These are phyloP conservation scores for Vitis vinifera DNA, from an alignment of 164 flowering plant species.

Conservation along the genomic window DNA sequence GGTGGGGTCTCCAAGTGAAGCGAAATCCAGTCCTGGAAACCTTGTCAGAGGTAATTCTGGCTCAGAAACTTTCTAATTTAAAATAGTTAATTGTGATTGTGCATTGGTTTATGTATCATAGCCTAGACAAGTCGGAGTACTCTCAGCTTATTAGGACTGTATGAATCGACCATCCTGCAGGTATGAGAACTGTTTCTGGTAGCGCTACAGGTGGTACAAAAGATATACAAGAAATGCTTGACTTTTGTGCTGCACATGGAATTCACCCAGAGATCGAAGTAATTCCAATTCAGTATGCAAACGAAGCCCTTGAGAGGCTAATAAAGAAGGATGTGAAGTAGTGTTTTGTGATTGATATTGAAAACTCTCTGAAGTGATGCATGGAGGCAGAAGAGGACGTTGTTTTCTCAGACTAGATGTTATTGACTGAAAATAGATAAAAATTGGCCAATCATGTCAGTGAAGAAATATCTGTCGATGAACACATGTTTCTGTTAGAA, in stretches of 20 bases:
- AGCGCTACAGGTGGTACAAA: conserved; percentile 78
- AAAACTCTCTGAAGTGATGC: conserved; percentile 60
- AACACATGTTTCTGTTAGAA: too few relatives aligned
- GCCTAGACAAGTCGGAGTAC: too few relatives aligned
- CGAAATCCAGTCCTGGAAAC: conserved; percentile 67
- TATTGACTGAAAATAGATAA: too few relatives aligned
- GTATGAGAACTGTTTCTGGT: conserved; percentile 61
- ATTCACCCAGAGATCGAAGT: conserved; percentile 74
- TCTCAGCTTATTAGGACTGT: neutral
- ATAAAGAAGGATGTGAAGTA: conserved; percentile 78
- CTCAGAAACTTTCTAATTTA: neutral
- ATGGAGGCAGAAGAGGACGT: neutral
- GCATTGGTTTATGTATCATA: too few relatives aligned
- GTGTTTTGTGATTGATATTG: conserved; percentile 82
- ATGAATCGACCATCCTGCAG: conserved; percentile 34
- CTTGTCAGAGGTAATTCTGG: conserved; percentile 48
- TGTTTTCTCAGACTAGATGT: neutral
- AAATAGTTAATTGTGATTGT: too few relatives aligned
- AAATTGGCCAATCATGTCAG: too few relatives aligned
- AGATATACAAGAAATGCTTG: conserved; percentile 78
- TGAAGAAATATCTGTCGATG: too few relatives aligned
- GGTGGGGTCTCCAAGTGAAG: conserved; percentile 80
- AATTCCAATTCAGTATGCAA: conserved; percentile 69
- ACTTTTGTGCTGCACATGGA: conserved; percentile 73
- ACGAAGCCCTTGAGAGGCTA: conserved; percentile 84